A percentile compares a stretch with the other conserved stretches of the same genome.
Conservation (phyloP, 805 yeast species). For the Pichia californica region DNA sequence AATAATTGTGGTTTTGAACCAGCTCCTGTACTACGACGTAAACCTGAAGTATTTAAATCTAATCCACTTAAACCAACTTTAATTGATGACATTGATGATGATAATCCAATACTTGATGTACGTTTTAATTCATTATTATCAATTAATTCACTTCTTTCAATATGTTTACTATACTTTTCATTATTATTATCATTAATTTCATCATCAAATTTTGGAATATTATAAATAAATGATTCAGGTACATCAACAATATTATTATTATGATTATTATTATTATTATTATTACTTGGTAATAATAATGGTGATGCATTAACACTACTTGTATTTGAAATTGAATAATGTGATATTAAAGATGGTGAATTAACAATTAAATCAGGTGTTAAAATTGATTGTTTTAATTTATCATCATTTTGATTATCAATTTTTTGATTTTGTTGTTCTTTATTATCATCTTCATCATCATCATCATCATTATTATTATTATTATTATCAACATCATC, state of each 20-base stretch:
- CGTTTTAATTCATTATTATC: slow-evolving; percentile 8
- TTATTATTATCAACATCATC: background rate
- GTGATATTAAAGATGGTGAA: background rate
- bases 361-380: no score
- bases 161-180: slow-evolving; percentile 1
- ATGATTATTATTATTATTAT: background rate
- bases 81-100: slow-evolving; percentile 21
- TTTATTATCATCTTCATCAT: no score
- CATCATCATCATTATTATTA: background rate
- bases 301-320: slow-evolving; percentile 2
- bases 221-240: slow-evolving; percentile 6
- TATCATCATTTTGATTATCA: no score
- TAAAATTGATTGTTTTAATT: no score
- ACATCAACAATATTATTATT: slow-evolving; percentile 5
- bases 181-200: background rate
- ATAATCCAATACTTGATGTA: slow-evolving; percentile 15
- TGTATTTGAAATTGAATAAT: background rate
- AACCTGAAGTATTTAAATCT: slow-evolving; percentile 25
- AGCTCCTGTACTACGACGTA: slow-evolving; percentile 23
- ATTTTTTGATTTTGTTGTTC: no score
- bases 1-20: slow-evolving; percentile 28
- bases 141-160: background rate
- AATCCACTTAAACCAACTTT: slow-evolving; percentile 28
- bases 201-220: slow-evolving; percentile 1
- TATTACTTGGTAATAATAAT: background rate